Percentiles rank a stretch among this genome's conserved stretches.
Evolutionary conservation across 1,284 basidiomycete genomes (phyloP).

Genomic region (Salmacisia buchloeana): DNA sequence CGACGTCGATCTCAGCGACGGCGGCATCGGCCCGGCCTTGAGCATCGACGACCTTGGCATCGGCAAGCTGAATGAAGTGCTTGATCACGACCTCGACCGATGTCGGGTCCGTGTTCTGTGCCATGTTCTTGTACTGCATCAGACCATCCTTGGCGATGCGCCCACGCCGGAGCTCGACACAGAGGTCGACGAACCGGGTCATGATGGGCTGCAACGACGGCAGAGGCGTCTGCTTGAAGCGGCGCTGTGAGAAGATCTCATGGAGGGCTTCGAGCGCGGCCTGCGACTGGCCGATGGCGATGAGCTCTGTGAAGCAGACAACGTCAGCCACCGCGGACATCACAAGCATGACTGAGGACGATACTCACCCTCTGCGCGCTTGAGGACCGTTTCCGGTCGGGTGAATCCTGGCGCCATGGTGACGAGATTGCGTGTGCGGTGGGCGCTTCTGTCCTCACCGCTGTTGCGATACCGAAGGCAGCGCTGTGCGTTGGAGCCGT

Average conservation of each 20-base stretch:
- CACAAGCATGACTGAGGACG: slow-evolving; percentile 6
- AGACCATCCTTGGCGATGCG: slow-evolving; percentile 89
- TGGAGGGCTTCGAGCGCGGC: slow-evolving; percentile 82
- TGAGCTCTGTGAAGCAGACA: slow-evolving; percentile 57
- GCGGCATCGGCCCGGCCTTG: slow-evolving; percentile 48
- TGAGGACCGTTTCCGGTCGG: slow-evolving; percentile 80
- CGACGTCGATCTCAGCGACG: slow-evolving; percentile 51
- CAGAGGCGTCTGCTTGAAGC: slow-evolving; percentile 86
- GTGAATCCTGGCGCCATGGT: slow-evolving; percentile 7
- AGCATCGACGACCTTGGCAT: slow-evolving; percentile 61
- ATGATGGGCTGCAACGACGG: slow-evolving; percentile 91
- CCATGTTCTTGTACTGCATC: slow-evolving; percentile 67
- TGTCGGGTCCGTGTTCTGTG: slow-evolving; percentile 79
- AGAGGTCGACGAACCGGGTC: slow-evolving; percentile 81
- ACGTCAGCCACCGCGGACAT: slow-evolving; percentile 13
- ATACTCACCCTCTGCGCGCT: slow-evolving; percentile 1
- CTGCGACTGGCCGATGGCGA: slow-evolving; percentile 80
- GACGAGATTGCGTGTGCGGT: not conserved
- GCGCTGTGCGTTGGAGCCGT: slow-evolving; percentile 1
- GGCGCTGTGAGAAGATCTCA: slow-evolving; percentile 87
- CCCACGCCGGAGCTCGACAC: slow-evolving; percentile 89
- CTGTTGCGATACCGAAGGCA: not conserved
- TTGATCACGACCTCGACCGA: slow-evolving; percentile 91
- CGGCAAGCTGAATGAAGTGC: slow-evolving; percentile 78
- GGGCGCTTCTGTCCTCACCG: not conserved